These are phyloP conservation scores for Metarhizium album DNA, from an alignment of 2,329 filamentous ascomycete species.

Conservation along the genomic window DNA sequence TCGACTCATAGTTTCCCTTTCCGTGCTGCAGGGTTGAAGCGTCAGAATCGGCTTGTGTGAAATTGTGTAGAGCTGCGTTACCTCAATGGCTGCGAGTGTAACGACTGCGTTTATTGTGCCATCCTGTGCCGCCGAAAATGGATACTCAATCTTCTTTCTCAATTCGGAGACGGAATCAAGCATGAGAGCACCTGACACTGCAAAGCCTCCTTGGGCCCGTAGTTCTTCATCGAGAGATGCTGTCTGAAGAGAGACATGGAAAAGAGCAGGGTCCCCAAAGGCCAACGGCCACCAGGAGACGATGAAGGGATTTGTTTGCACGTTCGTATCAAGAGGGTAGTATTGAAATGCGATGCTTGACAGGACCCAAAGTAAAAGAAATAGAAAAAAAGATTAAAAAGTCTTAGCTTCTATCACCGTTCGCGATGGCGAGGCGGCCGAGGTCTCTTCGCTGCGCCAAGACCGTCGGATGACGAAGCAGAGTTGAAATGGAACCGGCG, in stretches of 20 bases:
- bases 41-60: too few relatives aligned
- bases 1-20: conserved; percentile 36
- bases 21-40: conserved; percentile 27
- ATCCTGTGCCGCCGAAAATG: conserved; percentile 37
- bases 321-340: conserved; percentile 43
- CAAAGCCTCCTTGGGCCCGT: conserved; percentile 39
- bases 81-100: conserved; percentile 47
- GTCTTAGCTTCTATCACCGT: neutral
- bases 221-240: conserved; percentile 46
- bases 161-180: conserved; percentile 42
- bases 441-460: neutral
- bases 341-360: conserved; percentile 49
- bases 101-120: conserved; percentile 47
- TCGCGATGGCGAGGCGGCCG: neutral
- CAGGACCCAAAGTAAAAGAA: conserved; percentile 35
- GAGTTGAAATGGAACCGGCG: neutral
- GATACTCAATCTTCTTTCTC: conserved; percentile 36
- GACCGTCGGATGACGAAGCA: neutral
- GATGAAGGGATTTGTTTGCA: conserved; percentile 45
- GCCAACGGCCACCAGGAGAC: conserved; percentile 50
- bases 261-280: conserved; percentile 42
- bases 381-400: too few relatives aligned
- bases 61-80: conserved; percentile 17
- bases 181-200: conserved; percentile 44
- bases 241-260: conserved; percentile 49